Percentiles rank a stretch among this genome's conserved stretches.
phyloP scores from a whole-genome alignment of 2,329 filamentous ascomycete genomes.

The Aspergillus sp. region DNA sequence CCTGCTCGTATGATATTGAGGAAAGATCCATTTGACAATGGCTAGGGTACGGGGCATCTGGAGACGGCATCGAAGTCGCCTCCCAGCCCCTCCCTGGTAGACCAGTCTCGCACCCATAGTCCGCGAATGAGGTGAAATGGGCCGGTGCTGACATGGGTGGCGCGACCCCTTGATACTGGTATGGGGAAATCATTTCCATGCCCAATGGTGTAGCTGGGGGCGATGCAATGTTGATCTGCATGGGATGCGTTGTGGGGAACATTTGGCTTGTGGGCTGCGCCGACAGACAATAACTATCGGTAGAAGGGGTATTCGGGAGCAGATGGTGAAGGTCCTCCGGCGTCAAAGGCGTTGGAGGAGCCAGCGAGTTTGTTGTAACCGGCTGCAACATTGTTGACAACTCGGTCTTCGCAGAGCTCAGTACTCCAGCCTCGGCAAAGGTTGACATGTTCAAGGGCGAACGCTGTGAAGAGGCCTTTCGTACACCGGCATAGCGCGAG shows the following conservation, averaged over 20 bases:
- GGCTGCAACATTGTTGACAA: constrained; percentile 34
- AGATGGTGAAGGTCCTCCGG: constrained; percentile 44
- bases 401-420: constrained; percentile 35
- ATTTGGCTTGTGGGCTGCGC: constrained; percentile 34
- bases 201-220: constrained; percentile 46
- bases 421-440: constrained; percentile 44
- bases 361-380: constrained; percentile 35
- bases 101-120: constrained; percentile 40
- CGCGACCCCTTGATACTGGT: constrained; percentile 37
- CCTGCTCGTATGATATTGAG: constrained; percentile 38
- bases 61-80: constrained; percentile 40
- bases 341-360: constrained; percentile 46
- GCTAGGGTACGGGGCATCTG: constrained; percentile 37
- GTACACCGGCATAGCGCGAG: constrained; percentile 46
- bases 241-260: constrained; percentile 40
- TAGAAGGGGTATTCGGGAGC: constrained; percentile 40
- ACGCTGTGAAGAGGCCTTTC: constrained; percentile 47
- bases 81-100: constrained; percentile 46
- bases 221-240: constrained; percentile 44
- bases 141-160: constrained; percentile 45
- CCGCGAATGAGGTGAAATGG: constrained; percentile 44
- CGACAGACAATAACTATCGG: constrained; percentile 40
- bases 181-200: constrained; percentile 38
- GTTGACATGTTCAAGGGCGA: constrained; percentile 48
- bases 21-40: constrained; percentile 39